phyloP scores from a whole-genome alignment of 2,329 filamentous ascomycete species.

The Botryotinia convoluta region DNA sequence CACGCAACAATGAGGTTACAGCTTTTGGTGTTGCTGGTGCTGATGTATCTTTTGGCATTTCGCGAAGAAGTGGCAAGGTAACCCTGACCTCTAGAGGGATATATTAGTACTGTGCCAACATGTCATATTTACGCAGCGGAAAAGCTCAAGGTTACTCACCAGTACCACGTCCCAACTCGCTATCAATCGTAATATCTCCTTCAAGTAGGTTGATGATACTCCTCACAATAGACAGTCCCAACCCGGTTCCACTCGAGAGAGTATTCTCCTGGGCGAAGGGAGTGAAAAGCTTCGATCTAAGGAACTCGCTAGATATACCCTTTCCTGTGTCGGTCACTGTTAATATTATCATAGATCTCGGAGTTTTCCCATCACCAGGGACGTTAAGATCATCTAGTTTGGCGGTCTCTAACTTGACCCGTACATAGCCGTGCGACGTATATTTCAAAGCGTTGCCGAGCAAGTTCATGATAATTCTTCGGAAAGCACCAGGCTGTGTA shows the following conservation, averaged over 20 bases:
- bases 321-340: conserved; percentile 73
- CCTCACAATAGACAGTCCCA: conserved; percentile 64
- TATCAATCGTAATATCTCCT: conserved; percentile 59
- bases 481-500: conserved; percentile 54
- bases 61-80: conserved; percentile 35
- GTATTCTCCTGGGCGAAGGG: conserved; percentile 64
- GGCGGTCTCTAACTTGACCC: conserved; percentile 38
- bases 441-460: conserved; percentile 64
- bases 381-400: conserved; percentile 34
- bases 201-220: conserved; percentile 58
- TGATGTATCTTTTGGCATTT: conserved; percentile 30
- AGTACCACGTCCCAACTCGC: conserved; percentile 53
- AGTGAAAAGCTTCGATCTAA: conserved; percentile 58
- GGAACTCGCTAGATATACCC: conserved; percentile 64
- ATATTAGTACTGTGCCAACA: conserved; percentile 21
- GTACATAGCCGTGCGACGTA: conserved; percentile 52
- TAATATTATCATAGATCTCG: conserved; percentile 49
- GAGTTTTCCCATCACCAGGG: conserved; percentile 25
- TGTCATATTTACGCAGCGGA: neutral
- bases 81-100: conserved; percentile 34
- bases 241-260: conserved; percentile 58
- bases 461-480: conserved; percentile 58
- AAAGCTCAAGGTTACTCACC: conserved; percentile 40
- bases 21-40: conserved; percentile 27
- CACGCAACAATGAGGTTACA: conserved; percentile 24